Evolutionary conservation across 768 basidiomycete genomes (phyloP).

Genomic region (Tremella fuciformis): DNA sequence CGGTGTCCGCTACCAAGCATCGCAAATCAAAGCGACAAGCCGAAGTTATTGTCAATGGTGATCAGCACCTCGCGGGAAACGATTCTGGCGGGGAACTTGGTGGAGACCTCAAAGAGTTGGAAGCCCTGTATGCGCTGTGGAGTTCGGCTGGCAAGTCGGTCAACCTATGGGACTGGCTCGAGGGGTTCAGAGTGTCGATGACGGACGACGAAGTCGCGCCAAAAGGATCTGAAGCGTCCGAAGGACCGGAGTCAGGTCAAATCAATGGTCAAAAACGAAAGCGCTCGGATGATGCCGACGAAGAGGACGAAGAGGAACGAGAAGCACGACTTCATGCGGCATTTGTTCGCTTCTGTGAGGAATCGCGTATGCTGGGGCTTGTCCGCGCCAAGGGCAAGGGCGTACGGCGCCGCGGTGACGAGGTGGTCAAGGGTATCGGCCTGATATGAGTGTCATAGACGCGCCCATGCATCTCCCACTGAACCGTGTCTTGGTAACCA

Average conservation of each 20-base stretch:
- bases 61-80: too few relatives aligned
- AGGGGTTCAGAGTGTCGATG: conserved; percentile 32
- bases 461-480: too few relatives aligned
- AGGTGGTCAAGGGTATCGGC: conserved; percentile 43
- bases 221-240: conserved; percentile 1
- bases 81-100: not conserved
- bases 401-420: conserved; percentile 31
- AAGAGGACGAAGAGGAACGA: conserved; percentile 20
- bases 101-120: conserved; percentile 34
- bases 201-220: conserved; percentile 5
- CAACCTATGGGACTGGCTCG: conserved; percentile 48
- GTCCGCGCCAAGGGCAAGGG: conserved; percentile 38
- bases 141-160: conserved; percentile 33
- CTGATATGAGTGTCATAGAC: conserved; percentile 18
- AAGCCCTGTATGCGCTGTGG: conserved; percentile 38
- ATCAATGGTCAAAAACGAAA: not conserved
- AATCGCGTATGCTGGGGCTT: conserved; percentile 44
- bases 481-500: too few relatives aligned
- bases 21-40: too few relatives aligned
- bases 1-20: too few relatives aligned
- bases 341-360: conserved; percentile 44
- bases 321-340: conserved; percentile 36
- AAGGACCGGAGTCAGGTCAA: not conserved
- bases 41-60: too few relatives aligned
- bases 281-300: not conserved